These are phyloP conservation scores for Chlamydomonas applanata DNA, from an alignment of 139 green algal species.

Conservation along the genomic window DNA sequence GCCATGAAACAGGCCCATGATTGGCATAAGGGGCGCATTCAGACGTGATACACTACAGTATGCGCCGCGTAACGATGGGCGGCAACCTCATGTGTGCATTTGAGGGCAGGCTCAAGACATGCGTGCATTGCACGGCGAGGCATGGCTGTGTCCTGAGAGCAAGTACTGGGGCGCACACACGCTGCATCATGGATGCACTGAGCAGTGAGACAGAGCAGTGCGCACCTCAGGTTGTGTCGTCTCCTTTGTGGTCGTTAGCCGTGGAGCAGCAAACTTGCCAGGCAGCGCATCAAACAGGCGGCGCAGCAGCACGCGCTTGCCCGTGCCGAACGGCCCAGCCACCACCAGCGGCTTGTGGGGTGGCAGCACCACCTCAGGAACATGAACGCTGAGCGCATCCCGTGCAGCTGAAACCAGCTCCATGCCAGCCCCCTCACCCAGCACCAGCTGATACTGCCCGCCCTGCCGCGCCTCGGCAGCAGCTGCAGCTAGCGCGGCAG, in stretches of 20 bases:
- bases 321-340: slow-evolving; percentile 61
- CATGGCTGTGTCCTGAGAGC: too few relatives aligned
- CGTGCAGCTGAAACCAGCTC: slow-evolving; percentile 23
- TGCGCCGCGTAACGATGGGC: too few relatives aligned
- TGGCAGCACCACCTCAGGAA: slow-evolving; percentile 43
- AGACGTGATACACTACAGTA: too few relatives aligned
- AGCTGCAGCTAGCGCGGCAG: background rate
- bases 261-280: slow-evolving; percentile 35
- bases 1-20: too few relatives aligned
- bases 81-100: too few relatives aligned
- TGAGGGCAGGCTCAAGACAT: too few relatives aligned
- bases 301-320: slow-evolving; percentile 55
- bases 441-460: slow-evolving; percentile 30
- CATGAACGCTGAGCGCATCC: slow-evolving; percentile 37
- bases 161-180: too few relatives aligned
- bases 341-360: slow-evolving; percentile 57
- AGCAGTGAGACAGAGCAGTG: too few relatives aligned
- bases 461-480: background rate
- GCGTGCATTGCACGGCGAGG: too few relatives aligned
- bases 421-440: slow-evolving; percentile 22
- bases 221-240: background rate
- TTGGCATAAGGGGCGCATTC: too few relatives aligned
- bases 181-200: too few relatives aligned
- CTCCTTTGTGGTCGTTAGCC: slow-evolving; percentile 40
- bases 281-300: slow-evolving; percentile 47